Evolutionary conservation across 2,329 filamentous ascomycete species (phyloP).

Genomic region (Fusarium brachygibbosum): DNA sequence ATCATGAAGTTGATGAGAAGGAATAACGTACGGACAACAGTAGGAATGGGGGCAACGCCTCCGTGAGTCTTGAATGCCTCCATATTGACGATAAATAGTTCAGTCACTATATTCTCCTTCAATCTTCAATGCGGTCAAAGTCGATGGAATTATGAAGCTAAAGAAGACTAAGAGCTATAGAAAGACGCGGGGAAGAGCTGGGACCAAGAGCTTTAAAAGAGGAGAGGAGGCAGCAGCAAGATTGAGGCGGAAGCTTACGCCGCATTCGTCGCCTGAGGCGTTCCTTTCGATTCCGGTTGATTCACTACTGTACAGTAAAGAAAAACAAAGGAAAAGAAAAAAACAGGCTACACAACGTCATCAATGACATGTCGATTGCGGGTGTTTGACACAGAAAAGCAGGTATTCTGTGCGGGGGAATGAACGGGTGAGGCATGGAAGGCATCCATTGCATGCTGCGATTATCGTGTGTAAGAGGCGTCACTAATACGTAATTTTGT

Average conservation of each 20-base stretch:
- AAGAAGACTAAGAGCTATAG: neutral
- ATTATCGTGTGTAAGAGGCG: slow-evolving; percentile 32
- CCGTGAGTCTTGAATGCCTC: slow-evolving; percentile 40
- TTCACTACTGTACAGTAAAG: neutral
- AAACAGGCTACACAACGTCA: slow-evolving; percentile 40
- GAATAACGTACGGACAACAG: slow-evolving; percentile 49
- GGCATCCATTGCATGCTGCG: neutral
- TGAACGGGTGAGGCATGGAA: slow-evolving; percentile 20
- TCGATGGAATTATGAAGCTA: slow-evolving; percentile 8
- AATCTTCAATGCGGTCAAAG: slow-evolving; percentile 6
- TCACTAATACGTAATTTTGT: slow-evolving; percentile 48
- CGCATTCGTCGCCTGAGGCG: slow-evolving; percentile 35
- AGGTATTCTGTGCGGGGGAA: slow-evolving; percentile 45
- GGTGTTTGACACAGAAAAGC: slow-evolving; percentile 29
- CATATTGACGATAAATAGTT: slow-evolving; percentile 21
- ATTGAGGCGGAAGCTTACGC: slow-evolving; percentile 26
- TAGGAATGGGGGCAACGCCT: slow-evolving; percentile 46
- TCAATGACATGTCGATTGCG: slow-evolving; percentile 49
- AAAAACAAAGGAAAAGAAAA: slow-evolving; percentile 7
- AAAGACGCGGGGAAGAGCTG: neutral
- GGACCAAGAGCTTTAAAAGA: slow-evolving; percentile 31
- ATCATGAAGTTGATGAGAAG: neutral
- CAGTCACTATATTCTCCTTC: neutral
- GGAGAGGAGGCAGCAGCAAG: neutral
- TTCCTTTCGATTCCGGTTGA: neutral